Conservation (phyloP, 2,329 filamentous ascomycete species). For the Diaporthe sp. region DNA sequence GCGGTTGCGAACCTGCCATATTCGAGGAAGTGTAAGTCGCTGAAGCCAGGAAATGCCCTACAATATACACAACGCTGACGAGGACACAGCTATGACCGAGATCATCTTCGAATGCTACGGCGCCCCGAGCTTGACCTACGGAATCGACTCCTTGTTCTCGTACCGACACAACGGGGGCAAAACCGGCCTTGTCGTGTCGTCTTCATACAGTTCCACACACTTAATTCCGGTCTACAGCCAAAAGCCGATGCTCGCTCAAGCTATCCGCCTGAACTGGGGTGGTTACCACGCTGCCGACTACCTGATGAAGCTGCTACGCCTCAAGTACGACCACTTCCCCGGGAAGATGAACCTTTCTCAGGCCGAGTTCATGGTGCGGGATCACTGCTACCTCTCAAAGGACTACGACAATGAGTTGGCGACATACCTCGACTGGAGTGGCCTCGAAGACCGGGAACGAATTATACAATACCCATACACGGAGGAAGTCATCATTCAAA, state of each 20-base stretch:
- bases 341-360: conserved; percentile 89
- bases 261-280: conserved; percentile 94
- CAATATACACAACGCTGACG: conserved; percentile 46
- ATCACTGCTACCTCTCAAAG: conserved; percentile 90
- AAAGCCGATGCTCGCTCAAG: conserved; percentile 87
- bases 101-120: conserved; percentile 97
- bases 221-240: conserved; percentile 92
- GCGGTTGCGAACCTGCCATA: conserved; percentile 93
- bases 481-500: conserved; percentile 90
- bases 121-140: conserved; percentile 90
- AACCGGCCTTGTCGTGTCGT: conserved; percentile 90
- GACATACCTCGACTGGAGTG: conserved; percentile 89
- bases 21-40: conserved; percentile 82
- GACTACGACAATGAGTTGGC: conserved; percentile 86
- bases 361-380: conserved; percentile 86
- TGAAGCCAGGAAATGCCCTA: conserved; percentile 1
- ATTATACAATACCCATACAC: conserved; percentile 95
- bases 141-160: conserved; percentile 96
- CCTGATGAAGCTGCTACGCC: conserved; percentile 85
- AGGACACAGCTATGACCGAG: conserved; percentile 86
- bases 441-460: conserved; percentile 88
- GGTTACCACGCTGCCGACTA: conserved; percentile 92
- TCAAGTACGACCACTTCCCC: conserved; percentile 93
- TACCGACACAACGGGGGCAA: conserved; percentile 92
- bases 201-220: conserved; percentile 94